Evolutionary conservation across 2,329 filamentous ascomycete species (phyloP).

Genomic region (Colletotrichum costaricense): DNA sequence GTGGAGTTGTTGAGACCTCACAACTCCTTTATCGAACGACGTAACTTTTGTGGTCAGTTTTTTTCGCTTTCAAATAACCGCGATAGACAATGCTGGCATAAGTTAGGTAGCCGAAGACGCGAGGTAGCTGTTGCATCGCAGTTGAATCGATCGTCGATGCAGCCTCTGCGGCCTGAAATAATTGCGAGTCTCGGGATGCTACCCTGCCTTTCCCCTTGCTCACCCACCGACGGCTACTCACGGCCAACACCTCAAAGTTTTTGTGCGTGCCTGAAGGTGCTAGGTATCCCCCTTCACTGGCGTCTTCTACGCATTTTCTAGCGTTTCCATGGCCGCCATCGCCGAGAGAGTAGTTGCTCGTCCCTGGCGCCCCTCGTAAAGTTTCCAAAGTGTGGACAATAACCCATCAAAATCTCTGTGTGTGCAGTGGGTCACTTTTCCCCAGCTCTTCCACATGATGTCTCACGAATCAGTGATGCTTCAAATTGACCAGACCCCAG

Average conservation of each 20-base stretch:
- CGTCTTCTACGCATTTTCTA: conserved; percentile 28
- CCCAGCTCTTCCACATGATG: conserved; percentile 3
- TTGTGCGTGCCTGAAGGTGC: neutral
- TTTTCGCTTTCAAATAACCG: neutral
- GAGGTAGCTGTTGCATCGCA: neutral
- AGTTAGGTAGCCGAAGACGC: no score
- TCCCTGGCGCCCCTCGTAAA: neutral
- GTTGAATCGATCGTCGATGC: neutral
- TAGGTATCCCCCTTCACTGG: neutral
- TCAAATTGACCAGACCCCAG: neutral
- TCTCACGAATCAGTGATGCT: neutral
- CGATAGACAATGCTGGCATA: neutral
- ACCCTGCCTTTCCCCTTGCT: neutral
- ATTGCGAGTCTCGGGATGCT: neutral
- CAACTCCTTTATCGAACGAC: no score
- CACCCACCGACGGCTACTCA: conserved; percentile 5
- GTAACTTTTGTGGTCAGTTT: neutral
- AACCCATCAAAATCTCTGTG: neutral
- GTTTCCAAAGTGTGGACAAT: neutral
- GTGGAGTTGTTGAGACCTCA: neutral
- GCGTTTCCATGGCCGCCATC: conserved; percentile 21
- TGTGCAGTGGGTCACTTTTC: neutral
- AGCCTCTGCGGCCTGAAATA: neutral
- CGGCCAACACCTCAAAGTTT: neutral
- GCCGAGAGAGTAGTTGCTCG: neutral